Conservation (phyloP, 495 filamentous ascomycete species). For the Annulohypoxylon nitens region DNA sequence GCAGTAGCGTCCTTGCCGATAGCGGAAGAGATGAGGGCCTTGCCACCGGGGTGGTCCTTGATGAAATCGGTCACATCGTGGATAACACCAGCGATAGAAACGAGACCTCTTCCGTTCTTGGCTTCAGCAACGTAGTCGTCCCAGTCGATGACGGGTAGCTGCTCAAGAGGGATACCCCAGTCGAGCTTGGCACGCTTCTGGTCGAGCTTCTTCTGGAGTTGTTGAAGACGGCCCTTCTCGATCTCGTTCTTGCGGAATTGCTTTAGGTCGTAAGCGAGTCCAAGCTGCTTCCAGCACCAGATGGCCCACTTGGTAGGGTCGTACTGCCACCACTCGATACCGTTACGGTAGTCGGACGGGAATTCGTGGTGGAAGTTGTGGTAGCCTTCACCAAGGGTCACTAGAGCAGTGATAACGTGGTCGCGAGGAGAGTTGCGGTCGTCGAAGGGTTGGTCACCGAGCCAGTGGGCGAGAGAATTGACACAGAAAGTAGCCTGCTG, state of each 20-base stretch:
- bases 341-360: slow-evolving; percentile 98
- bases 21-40: slow-evolving; percentile 90
- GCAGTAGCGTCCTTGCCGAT: slow-evolving; percentile 98
- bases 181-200: slow-evolving; percentile 92
- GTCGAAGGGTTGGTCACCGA: slow-evolving; percentile 98
- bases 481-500: slow-evolving; percentile 99
- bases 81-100: slow-evolving; percentile 93
- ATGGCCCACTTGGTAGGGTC: slow-evolving; percentile 99
- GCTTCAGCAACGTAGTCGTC: slow-evolving; percentile 92
- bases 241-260: slow-evolving; percentile 98
- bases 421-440: slow-evolving; percentile 98
- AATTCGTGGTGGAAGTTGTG: slow-evolving; percentile 99
- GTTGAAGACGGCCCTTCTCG: slow-evolving; percentile 97
- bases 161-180: slow-evolving; percentile 95
- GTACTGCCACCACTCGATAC: slow-evolving; percentile 98
- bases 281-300: slow-evolving; percentile 92
- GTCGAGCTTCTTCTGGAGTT: slow-evolving; percentile 99
- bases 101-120: slow-evolving; percentile 86
- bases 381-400: slow-evolving; percentile 97
- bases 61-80: slow-evolving; percentile 97
- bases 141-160: slow-evolving; percentile 96
- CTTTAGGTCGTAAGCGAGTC: slow-evolving; percentile 95
- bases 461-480: slow-evolving; percentile 99
- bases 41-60: slow-evolving; percentile 96
- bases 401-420: slow-evolving; percentile 93